These are phyloP conservation scores for Fusarium haematococcum DNA, from an alignment of 2,329 filamentous ascomycete species.

Conservation along the genomic window DNA sequence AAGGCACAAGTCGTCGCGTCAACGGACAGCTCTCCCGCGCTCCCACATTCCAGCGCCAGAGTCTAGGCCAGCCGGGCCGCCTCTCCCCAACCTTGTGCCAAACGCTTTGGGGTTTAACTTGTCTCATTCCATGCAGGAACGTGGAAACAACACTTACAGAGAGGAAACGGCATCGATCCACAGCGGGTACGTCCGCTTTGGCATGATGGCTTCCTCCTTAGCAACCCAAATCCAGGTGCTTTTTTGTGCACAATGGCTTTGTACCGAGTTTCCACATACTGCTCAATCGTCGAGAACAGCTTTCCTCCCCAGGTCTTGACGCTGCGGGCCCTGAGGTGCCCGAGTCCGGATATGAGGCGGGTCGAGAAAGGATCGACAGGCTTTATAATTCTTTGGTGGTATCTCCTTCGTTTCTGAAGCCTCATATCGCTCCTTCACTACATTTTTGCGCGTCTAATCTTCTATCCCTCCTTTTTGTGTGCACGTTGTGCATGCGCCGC, in stretches of 20 bases:
- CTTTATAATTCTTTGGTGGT: conserved; percentile 22
- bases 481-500: neutral
- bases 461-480: conserved; percentile 14
- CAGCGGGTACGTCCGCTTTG: conserved; percentile 4
- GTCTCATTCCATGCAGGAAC: conserved; percentile 27
- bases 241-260: conserved; percentile 24
- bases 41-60: conserved; percentile 23
- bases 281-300: neutral
- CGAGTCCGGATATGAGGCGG: conserved; percentile 24
- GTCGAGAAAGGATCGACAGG: neutral
- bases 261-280: neutral
- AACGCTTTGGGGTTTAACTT: conserved; percentile 7
- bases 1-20: neutral
- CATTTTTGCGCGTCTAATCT: neutral
- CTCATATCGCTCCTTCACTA: neutral
- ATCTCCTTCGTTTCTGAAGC: neutral
- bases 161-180: conserved; percentile 17
- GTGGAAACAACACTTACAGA: neutral
- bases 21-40: neutral
- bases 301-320: neutral
- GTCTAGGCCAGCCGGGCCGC: neutral
- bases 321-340: neutral
- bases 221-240: conserved; percentile 31
- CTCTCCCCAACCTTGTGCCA: neutral
- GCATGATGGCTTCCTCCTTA: conserved; percentile 33